Evolutionary conservation across 75 land plant species (phyloP).

Genomic region (Chamaecyparis obtusa): DNA sequence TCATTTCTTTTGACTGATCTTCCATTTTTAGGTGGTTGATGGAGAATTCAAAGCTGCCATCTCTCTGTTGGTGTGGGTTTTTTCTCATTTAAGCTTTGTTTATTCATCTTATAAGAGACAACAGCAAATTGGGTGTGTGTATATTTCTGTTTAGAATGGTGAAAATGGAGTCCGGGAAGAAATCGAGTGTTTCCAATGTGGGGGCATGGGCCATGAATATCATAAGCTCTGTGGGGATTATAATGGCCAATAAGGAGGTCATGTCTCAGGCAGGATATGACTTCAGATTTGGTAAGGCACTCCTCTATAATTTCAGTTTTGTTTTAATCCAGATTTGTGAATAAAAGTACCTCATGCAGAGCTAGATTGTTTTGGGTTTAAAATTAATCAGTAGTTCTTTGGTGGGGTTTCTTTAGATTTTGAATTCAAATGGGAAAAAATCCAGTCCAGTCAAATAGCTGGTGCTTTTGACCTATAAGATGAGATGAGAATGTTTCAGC

Average conservation of each 20-base stretch:
- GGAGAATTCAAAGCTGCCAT: background rate
- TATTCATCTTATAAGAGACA: background rate
- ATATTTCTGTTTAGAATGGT: background rate
- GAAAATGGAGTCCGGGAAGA: background rate
- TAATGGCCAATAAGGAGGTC: conserved; percentile 53
- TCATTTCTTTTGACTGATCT: background rate
- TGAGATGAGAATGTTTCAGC: background rate
- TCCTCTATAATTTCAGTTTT: background rate
- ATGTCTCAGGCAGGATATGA: conserved; percentile 39
- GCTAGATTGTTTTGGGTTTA: background rate
- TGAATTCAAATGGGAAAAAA: background rate
- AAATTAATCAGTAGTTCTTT: background rate
- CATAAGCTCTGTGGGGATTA: conserved; percentile 52
- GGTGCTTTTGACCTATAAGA: background rate
- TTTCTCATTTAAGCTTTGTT: background rate
- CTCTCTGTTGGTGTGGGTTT: background rate
- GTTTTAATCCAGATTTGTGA: background rate
- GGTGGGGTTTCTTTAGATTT: background rate
- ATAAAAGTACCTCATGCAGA: background rate
- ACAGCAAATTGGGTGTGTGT: background rate
- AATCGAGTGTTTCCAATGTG: conserved; percentile 21
- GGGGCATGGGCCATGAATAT: conserved; percentile 59
- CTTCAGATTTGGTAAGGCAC: conserved; percentile 44
- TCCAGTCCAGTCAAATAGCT: background rate
- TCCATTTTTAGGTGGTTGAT: background rate